Evolutionary conservation across 306 rosid species (phyloP).

Genomic region (Carpinus viminea): DNA sequence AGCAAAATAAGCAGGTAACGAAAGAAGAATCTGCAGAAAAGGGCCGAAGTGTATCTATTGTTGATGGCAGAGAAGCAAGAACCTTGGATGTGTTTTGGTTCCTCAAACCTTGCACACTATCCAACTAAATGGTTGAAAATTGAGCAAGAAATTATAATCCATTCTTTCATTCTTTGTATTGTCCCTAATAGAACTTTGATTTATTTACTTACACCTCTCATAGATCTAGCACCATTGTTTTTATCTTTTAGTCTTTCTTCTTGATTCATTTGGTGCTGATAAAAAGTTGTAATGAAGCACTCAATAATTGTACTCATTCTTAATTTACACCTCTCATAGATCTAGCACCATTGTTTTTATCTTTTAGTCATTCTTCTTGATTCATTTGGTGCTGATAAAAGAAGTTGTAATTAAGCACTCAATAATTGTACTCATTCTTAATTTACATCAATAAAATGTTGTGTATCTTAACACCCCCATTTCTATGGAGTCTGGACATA

Average conservation of each 20-base stretch:
- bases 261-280: constrained; percentile 11
- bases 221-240: constrained; percentile 2
- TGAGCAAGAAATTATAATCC: constrained; percentile 17
- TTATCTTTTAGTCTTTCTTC: constrained; percentile 24
- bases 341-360: constrained; percentile 13
- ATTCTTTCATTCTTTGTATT: constrained; percentile 52
- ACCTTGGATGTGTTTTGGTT: constrained; percentile 89
- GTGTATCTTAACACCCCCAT: not conserved
- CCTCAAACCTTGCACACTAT: constrained; percentile 87
- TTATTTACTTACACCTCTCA: constrained; percentile 22
- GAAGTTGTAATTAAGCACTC: constrained; percentile 32
- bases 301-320: no score
- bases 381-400: constrained; percentile 28
- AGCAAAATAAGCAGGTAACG: constrained; percentile 41
- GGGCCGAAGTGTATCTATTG: constrained; percentile 37
- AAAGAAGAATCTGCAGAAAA: constrained; percentile 44
- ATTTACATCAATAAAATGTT: constrained; percentile 24
- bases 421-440: constrained; percentile 24
- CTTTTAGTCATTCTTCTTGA: constrained; percentile 19
- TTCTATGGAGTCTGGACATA: constrained; percentile 2
- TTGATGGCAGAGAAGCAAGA: constrained; percentile 68
- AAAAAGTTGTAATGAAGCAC: no score
- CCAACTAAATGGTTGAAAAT: constrained; percentile 32
- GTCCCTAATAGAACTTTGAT: constrained; percentile 24
- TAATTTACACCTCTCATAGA: constrained; percentile 12